A percentile compares a stretch with the other conserved stretches of the same genome.
Evolutionary conservation across 164 flowering plant species (phyloP).

Genomic region (Taxillus chinensis): DNA sequence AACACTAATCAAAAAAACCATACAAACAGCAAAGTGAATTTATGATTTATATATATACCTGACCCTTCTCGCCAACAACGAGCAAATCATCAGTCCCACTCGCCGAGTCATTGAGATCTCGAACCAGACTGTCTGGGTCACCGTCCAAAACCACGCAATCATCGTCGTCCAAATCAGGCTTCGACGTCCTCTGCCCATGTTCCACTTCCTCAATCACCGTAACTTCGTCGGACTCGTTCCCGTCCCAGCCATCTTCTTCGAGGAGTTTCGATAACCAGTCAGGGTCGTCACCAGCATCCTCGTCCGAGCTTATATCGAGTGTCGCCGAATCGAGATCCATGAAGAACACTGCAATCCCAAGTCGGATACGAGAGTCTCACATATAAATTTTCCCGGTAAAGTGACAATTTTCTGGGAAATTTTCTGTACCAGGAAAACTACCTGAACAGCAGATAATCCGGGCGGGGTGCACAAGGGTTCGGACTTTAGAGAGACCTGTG

Average conservation of each 20-base stretch:
- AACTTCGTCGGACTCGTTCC: slow-evolving; percentile 34
- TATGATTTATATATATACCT: slow-evolving; percentile 26
- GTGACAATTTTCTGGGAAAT: no score
- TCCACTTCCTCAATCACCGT: slow-evolving; percentile 30
- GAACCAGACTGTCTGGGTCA: slow-evolving; percentile 52
- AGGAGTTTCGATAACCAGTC: slow-evolving; percentile 40
- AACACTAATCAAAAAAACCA: not conserved
- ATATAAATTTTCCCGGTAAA: no score
- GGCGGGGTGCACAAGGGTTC: no score
- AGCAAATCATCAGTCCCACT: slow-evolving; percentile 46
- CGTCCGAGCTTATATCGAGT: slow-evolving; percentile 43
- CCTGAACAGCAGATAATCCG: no score
- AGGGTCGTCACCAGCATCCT: slow-evolving; percentile 23
- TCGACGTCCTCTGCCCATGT: slow-evolving; percentile 5
- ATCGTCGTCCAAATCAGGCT: slow-evolving; percentile 34
- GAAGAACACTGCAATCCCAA: not conserved
- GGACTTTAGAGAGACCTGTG: no score
- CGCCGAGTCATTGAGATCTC: slow-evolving; percentile 11
- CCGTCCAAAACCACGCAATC: slow-evolving; percentile 70
- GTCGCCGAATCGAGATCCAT: slow-evolving; percentile 16
- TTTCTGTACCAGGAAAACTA: no score
- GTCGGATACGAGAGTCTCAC: no score
- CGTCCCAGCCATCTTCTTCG: slow-evolving; percentile 6
- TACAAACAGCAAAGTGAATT: not conserved
- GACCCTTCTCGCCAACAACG: slow-evolving; percentile 65